A percentile compares a stretch with the other conserved stretches of the same genome.
Conservation (phyloP, 306 rosid genomes). For the Trifolium fragiferum region DNA sequence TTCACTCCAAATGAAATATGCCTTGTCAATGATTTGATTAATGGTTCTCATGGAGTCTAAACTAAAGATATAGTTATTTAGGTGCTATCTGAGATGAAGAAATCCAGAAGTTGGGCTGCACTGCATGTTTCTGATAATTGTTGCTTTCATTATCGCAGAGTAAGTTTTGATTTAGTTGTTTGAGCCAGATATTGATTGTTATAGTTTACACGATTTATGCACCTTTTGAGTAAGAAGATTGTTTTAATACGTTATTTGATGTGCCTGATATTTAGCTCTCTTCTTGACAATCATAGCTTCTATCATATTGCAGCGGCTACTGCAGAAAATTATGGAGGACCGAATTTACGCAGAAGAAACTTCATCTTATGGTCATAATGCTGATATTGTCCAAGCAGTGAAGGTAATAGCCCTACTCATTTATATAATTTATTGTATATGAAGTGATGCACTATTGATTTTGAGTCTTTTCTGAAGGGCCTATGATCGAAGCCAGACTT, state of each 20-base stretch:
- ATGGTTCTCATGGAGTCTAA: conserved; percentile 28
- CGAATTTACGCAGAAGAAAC: conserved; percentile 37
- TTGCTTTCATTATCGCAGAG: conserved; percentile 87
- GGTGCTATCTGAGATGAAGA: conserved; percentile 69
- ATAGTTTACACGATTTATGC: conserved; percentile 25
- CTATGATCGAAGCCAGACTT: conserved; percentile 5
- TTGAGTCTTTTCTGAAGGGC: neutral
- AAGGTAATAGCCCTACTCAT: conserved; percentile 55
- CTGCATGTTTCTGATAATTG: conserved; percentile 81
- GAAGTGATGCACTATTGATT: conserved; percentile 1
- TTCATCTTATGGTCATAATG: conserved; percentile 38
- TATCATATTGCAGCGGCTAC: conserved; percentile 64
- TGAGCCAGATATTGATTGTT: conserved; percentile 32
- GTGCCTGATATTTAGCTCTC: conserved; percentile 32
- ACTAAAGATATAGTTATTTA: conserved; percentile 44
- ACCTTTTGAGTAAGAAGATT: conserved; percentile 14
- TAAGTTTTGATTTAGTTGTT: conserved; percentile 53
- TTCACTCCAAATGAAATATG: neutral
- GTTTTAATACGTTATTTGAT: conserved; percentile 3
- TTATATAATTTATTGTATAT: conserved; percentile 16
- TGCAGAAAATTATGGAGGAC: conserved; percentile 58
- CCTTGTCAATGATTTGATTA: neutral
- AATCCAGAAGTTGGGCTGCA: conserved; percentile 77
- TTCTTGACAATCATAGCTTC: conserved; percentile 19
- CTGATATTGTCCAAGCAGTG: conserved; percentile 50